phyloP scores from a whole-genome alignment of 257 asterid species.

The Salvia miltiorrhiza region DNA sequence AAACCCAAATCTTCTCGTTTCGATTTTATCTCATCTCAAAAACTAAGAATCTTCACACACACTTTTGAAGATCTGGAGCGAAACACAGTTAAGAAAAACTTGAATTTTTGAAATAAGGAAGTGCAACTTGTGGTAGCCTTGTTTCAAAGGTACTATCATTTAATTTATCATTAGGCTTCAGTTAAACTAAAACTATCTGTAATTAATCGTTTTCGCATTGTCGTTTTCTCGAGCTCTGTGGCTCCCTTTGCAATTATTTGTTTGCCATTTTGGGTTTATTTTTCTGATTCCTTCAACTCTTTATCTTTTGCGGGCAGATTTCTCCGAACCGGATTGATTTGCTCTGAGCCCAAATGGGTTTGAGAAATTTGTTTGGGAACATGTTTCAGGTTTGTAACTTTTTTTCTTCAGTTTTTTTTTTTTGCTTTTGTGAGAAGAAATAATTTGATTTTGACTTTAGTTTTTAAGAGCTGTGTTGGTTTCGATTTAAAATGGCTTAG shows the following conservation, averaged over 20 bases:
- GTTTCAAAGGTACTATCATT: constrained; percentile 6
- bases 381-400: constrained; percentile 63
- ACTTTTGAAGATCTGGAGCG: not conserved
- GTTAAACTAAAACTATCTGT: not conserved
- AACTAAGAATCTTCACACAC: not conserved
- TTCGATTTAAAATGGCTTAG: not conserved
- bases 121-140: not conserved
- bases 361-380: constrained; percentile 41
- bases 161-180: not conserved
- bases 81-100: not conserved
- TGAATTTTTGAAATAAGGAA: not conserved
- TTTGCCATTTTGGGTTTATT: not conserved
- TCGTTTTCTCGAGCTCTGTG: not conserved
- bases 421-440: not conserved
- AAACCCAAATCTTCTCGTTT: not conserved
- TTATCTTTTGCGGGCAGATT: not conserved
- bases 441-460: not conserved
- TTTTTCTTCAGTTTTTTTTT: not conserved
- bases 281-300: not conserved
- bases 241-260: not conserved
- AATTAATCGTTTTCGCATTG: not conserved
- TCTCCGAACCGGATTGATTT: not conserved
- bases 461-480: constrained; percentile 7
- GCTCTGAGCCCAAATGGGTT: constrained; percentile 33
- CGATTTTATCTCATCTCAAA: not conserved